These are phyloP conservation scores for Marasmius tenuissimus DNA, from an alignment of 1,284 basidiomycete genomes.

Conservation along the genomic window DNA sequence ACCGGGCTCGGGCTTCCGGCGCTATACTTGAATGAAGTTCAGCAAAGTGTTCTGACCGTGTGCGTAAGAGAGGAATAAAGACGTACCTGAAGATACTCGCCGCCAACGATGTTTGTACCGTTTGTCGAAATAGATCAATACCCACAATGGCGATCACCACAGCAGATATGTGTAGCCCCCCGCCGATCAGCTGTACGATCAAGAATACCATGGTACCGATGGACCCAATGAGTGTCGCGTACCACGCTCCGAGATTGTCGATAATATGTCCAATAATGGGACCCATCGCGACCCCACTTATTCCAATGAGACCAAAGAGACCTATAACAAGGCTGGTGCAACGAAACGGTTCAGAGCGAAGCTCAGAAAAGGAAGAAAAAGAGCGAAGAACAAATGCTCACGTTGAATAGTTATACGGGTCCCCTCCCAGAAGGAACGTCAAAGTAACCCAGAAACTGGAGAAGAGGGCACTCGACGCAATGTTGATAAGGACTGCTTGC, in stretches of 20 bases:
- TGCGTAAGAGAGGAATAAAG: neutral
- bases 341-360: neutral
- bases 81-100: conserved; percentile 37
- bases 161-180: conserved; percentile 58
- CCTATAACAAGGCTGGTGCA: conserved; percentile 58
- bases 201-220: conserved; percentile 43
- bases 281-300: conserved; percentile 62
- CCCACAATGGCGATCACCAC: conserved; percentile 40
- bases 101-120: conserved; percentile 34
- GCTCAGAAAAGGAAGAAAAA: conserved; percentile 3
- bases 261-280: conserved; percentile 63
- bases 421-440: conserved; percentile 67
- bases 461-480: conserved; percentile 58
- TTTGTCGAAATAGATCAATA: conserved; percentile 46
- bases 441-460: conserved; percentile 69
- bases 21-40: conserved; percentile 18
- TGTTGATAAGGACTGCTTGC: conserved; percentile 60
- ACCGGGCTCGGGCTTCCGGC: conserved; percentile 40
- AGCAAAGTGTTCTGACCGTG: no score
- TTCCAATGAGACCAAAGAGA: conserved; percentile 70
- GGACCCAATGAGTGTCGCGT: conserved; percentile 54
- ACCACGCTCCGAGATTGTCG: conserved; percentile 67
- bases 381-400: conserved; percentile 28
- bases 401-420: conserved; percentile 68
- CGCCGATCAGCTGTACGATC: conserved; percentile 51